Evolutionary conservation across 2,329 filamentous ascomycete genomes (phyloP).

Genomic region (Claviceps spartinae): DNA sequence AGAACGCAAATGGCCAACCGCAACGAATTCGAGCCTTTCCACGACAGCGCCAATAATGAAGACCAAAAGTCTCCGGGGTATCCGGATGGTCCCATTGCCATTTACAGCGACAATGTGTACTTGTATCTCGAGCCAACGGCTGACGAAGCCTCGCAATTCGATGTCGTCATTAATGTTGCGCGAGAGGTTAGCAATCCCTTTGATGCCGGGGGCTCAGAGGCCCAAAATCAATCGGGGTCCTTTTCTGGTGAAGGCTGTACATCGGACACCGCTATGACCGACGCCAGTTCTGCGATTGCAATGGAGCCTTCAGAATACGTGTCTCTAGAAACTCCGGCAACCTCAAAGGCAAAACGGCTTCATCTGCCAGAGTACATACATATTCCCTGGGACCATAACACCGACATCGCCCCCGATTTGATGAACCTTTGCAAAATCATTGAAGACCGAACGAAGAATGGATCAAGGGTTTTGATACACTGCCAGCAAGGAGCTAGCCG

Average conservation of each 20-base stretch:
- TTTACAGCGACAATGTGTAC: conserved; percentile 65
- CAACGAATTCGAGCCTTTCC: conserved; percentile 40
- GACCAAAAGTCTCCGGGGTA: conserved; percentile 74
- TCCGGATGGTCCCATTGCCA: conserved; percentile 67
- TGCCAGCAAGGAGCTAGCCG: conserved; percentile 79
- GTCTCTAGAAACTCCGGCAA: conserved; percentile 34
- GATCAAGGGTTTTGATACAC: conserved; percentile 69
- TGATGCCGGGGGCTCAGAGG: conserved; percentile 19
- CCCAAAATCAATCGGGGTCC: conserved; percentile 14
- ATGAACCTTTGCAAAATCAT: conserved; percentile 64
- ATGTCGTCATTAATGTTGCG: conserved; percentile 75
- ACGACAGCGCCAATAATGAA: conserved; percentile 58
- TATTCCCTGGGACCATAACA: conserved; percentile 80
- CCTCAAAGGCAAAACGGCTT: conserved; percentile 35
- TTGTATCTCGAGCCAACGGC: conserved; percentile 70
- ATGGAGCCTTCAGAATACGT: conserved; percentile 34
- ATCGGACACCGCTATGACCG: conserved; percentile 43
- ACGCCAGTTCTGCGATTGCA: conserved; percentile 45
- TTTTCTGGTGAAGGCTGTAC: conserved; percentile 27
- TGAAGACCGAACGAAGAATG: conserved; percentile 54
- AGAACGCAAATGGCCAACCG: conserved; percentile 48
- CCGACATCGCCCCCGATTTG: conserved; percentile 67
- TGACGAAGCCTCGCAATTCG: conserved; percentile 63
- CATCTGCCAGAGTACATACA: conserved; percentile 70
- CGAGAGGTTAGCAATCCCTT: conserved; percentile 73